Evolutionary conservation across 495 filamentous ascomycete species (phyloP).

Genomic region (Pseudomonodictys pantanalensis): DNA sequence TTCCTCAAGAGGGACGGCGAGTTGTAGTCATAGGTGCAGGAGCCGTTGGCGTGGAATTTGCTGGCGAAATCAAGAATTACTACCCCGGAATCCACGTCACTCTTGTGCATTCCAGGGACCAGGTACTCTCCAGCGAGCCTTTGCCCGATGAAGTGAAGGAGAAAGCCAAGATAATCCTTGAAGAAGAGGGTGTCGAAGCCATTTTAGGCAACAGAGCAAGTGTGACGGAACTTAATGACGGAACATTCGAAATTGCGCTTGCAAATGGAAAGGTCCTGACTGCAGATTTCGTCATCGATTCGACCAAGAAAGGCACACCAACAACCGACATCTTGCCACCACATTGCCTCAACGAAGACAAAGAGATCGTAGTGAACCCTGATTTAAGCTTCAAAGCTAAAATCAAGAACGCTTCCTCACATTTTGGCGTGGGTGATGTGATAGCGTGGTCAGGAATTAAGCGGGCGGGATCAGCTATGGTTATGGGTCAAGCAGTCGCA

Average conservation of each 20-base stretch:
- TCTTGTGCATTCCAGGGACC: constrained; percentile 62
- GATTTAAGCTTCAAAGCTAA: constrained; percentile 48
- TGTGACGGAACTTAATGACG: constrained; percentile 38
- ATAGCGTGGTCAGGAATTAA: constrained; percentile 66
- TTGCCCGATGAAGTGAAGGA: constrained; percentile 65
- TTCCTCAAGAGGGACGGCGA: constrained; percentile 43
- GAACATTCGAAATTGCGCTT: constrained; percentile 49
- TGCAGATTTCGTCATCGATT: constrained; percentile 58
- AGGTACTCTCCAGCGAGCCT: constrained; percentile 63
- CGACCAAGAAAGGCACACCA: constrained; percentile 55
- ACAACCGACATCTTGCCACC: constrained; percentile 55
- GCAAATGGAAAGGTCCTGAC: constrained; percentile 52
- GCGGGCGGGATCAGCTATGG: constrained; percentile 66
- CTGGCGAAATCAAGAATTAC: constrained; percentile 60
- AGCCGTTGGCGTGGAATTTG: constrained; percentile 71
- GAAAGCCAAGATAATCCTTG: constrained; percentile 49
- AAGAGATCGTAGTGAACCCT: constrained; percentile 53
- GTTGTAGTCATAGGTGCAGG: constrained; percentile 63
- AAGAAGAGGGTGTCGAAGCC: constrained; percentile 55
- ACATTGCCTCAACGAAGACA: constrained; percentile 50
- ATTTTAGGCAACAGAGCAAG: constrained; percentile 51
- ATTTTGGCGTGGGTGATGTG: constrained; percentile 59
- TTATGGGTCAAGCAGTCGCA: constrained; percentile 60
- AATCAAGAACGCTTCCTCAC: constrained; percentile 51
- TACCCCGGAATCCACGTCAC: constrained; percentile 59